A percentile compares a stretch with the other conserved stretches of the same genome.
phyloP scores from a whole-genome alignment of 352 stramenopile species.

The Pythium volutum region DNA sequence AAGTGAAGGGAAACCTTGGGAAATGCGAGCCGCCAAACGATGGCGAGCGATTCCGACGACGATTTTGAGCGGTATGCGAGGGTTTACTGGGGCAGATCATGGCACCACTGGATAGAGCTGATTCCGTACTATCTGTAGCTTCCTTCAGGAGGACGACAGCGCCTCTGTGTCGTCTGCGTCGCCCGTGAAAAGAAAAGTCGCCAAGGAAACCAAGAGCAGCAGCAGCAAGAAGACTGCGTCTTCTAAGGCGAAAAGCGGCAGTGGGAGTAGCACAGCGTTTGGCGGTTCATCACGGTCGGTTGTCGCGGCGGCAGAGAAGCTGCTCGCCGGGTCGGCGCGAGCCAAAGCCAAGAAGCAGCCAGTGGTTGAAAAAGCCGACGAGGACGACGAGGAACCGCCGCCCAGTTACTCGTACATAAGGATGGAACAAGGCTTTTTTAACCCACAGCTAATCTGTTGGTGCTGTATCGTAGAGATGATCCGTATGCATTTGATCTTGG shows the following conservation, averaged over 20 bases:
- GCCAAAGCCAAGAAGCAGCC: conserved; percentile 20
- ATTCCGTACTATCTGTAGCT: conserved; percentile 28
- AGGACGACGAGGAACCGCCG: conserved; percentile 47
- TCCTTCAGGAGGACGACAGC: conserved; percentile 57
- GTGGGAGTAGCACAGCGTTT: background rate
- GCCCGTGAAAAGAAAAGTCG: conserved; percentile 22
- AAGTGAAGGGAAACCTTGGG: conserved; percentile 9
- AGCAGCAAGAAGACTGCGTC: conserved; percentile 3
- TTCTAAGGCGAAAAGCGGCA: background rate
- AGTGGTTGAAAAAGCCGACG: conserved; percentile 20
- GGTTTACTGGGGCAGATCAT: background rate
- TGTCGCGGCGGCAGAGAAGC: conserved; percentile 42
- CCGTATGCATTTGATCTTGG: conserved; percentile 76
- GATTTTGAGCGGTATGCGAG: conserved; percentile 56
- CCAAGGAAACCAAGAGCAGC: conserved; percentile 18
- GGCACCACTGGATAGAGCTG: background rate
- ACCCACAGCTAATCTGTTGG: background rate
- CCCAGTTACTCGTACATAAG: conserved; percentile 48
- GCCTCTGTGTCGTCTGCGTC: conserved; percentile 35
- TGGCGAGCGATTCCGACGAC: conserved; percentile 49
- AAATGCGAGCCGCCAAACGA: conserved; percentile 11
- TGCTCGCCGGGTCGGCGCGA: conserved; percentile 50
- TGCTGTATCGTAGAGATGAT: conserved; percentile 36
- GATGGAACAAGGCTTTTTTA: too few species aligned
- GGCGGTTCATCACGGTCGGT: conserved; percentile 31